Percentiles rank a stretch among this genome's conserved stretches.
Conservation (phyloP, 768 basidiomycete species). For the Rhizopogon vinicolor region DNA sequence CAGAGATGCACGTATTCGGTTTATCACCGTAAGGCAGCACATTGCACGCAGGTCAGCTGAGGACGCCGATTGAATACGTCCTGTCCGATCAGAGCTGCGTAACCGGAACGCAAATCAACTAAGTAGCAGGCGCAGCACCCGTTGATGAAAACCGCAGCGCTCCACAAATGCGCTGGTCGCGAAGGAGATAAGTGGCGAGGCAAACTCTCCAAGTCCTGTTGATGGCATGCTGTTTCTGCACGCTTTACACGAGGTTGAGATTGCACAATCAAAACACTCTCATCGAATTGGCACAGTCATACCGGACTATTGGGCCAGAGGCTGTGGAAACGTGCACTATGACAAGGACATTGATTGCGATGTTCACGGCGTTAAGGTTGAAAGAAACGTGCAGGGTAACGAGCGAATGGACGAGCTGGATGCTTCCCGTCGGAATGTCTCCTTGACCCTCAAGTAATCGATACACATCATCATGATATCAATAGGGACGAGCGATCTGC, state of each 20-base stretch:
- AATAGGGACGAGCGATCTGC: not conserved
- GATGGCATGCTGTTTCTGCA: slow-evolving; percentile 1
- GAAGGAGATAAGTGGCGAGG: slow-evolving; percentile 1
- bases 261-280: not conserved
- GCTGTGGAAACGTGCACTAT: not conserved
- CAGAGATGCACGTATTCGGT: not conserved
- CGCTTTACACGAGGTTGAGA: slow-evolving; percentile 1
- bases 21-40: not conserved
- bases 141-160: not conserved
- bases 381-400: not conserved
- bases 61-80: not conserved
- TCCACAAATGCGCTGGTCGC: not conserved
- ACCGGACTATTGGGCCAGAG: not conserved
- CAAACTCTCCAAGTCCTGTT: not conserved
- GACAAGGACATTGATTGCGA: not conserved
- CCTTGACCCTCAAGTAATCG: not conserved
- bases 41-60: not conserved
- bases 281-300: not conserved
- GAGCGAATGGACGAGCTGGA: not conserved
- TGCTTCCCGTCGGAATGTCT: not conserved
- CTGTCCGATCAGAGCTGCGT: not conserved
- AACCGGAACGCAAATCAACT: not conserved
- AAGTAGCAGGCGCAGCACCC: not conserved
- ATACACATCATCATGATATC: not conserved
- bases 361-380: not conserved